phyloP scores from a whole-genome alignment of 2,329 filamentous ascomycete genomes.

The Neopestalotiopsis rosae region DNA sequence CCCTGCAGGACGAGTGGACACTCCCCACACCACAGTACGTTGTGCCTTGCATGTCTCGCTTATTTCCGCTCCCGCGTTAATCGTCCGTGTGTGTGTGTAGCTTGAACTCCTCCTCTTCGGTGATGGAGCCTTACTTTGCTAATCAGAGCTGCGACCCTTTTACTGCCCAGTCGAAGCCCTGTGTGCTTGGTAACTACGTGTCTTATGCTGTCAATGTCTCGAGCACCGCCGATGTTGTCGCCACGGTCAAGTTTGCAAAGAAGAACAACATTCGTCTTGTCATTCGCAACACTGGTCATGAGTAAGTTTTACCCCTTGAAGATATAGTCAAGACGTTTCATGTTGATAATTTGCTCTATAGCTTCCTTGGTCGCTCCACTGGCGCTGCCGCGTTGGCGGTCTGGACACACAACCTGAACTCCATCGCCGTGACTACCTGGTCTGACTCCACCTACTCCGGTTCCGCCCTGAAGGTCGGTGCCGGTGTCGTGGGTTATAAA shows the following conservation, averaged over 20 bases:
- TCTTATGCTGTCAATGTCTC: slow-evolving; percentile 43
- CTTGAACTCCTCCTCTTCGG: slow-evolving; percentile 31
- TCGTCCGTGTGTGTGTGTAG: background rate
- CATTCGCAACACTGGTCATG: slow-evolving; percentile 51
- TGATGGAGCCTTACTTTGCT: slow-evolving; percentile 45
- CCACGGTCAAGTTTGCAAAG: slow-evolving; percentile 40
- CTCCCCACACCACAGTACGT: slow-evolving; percentile 15
- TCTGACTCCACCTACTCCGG: slow-evolving; percentile 29
- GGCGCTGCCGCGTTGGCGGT: slow-evolving; percentile 36
- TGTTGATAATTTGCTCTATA: too few relatives aligned
- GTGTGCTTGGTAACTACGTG: slow-evolving; percentile 50
- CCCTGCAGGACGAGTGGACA: slow-evolving; percentile 15
- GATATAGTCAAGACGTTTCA: too few relatives aligned
- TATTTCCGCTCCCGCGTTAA: background rate
- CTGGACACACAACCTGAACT: slow-evolving; percentile 38
- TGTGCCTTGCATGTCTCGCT: background rate
- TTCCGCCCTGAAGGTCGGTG: slow-evolving; percentile 16
- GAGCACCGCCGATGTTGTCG: slow-evolving; percentile 34
- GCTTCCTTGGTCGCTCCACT: slow-evolving; percentile 33
- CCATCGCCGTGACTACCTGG: slow-evolving; percentile 31
- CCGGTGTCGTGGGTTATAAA: slow-evolving; percentile 12
- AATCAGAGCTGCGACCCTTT: slow-evolving; percentile 48
- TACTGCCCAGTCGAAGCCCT: slow-evolving; percentile 43
- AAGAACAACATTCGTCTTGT: slow-evolving; percentile 40
- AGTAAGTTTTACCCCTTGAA: slow-evolving; percentile 20